A percentile compares a stretch with the other conserved stretches of the same genome.
These are phyloP conservation scores for Sporothrix humicola DNA, from an alignment of 2,329 filamentous ascomycete genomes.

Conservation along the genomic window DNA sequence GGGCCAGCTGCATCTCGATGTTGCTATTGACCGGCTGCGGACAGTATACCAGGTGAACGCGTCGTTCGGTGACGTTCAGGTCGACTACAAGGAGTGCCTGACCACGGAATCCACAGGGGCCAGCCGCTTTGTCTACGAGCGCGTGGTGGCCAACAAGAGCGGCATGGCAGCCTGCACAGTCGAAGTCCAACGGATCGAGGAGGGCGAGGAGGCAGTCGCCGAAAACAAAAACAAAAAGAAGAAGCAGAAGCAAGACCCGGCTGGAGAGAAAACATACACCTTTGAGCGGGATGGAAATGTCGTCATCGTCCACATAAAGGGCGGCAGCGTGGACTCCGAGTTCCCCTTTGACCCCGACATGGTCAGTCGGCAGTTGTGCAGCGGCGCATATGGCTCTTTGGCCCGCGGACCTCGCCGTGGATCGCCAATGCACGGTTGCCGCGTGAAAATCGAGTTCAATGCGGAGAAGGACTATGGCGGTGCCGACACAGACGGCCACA, in stretches of 20 bases:
- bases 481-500: constrained; percentile 68
- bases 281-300: constrained; percentile 70
- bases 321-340: constrained; percentile 41
- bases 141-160: constrained; percentile 77
- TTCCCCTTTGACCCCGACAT: constrained; percentile 57
- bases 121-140: constrained; percentile 72
- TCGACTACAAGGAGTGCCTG: constrained; percentile 89
- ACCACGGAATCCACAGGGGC: constrained; percentile 62
- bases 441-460: constrained; percentile 73
- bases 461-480: constrained; percentile 68
- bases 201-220: neutral
- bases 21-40: constrained; percentile 84
- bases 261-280: constrained; percentile 37
- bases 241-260: neutral
- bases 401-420: constrained; percentile 81
- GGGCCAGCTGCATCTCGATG: constrained; percentile 94
- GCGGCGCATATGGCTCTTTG: constrained; percentile 81
- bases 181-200: constrained; percentile 63
- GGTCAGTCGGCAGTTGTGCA: constrained; percentile 68
- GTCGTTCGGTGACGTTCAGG: constrained; percentile 88
- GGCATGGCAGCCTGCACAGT: constrained; percentile 79
- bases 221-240: neutral
- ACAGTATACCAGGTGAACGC: constrained; percentile 88
- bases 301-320: constrained; percentile 60
- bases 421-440: constrained; percentile 78